These are phyloP conservation scores for Zasmidium cellare DNA, from an alignment of 2,329 filamentous ascomycete species.

Conservation along the genomic window DNA sequence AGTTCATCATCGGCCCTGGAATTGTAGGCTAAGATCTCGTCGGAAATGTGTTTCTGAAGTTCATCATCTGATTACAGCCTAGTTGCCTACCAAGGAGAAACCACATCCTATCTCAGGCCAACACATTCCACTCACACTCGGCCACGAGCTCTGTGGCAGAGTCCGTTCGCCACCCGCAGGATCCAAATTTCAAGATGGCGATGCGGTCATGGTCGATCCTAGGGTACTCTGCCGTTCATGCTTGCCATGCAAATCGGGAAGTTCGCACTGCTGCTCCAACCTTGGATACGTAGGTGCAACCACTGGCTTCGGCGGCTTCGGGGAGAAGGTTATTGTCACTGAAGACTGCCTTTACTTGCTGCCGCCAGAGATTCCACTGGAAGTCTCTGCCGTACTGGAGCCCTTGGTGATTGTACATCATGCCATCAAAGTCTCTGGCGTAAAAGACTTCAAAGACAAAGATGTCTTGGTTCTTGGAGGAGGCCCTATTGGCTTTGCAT, in stretches of 20 bases:
- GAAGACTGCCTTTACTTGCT: constrained; percentile 16
- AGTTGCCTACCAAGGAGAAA: constrained; percentile 7
- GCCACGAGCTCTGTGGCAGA: constrained; percentile 28
- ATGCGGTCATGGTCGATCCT: constrained; percentile 27
- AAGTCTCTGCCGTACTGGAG: constrained; percentile 25
- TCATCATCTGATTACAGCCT: too few relatives aligned
- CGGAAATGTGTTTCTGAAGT: too few relatives aligned
- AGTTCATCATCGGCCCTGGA: constrained; percentile 23
- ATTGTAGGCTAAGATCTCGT: too few relatives aligned
- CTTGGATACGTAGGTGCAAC: constrained; percentile 24
- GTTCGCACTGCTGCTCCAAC: constrained; percentile 17
- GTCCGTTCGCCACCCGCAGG: constrained; percentile 15
- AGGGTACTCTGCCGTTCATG: constrained; percentile 22
- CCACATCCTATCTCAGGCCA: constrained; percentile 7
- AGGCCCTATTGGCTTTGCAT: constrained; percentile 25
- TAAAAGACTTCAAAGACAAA: constrained; percentile 14
- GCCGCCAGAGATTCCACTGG: constrained; percentile 18
- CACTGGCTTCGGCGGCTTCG: constrained; percentile 24
- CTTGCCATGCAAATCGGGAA: constrained; percentile 15
- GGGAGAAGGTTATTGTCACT: constrained; percentile 17
- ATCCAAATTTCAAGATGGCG: constrained; percentile 17
- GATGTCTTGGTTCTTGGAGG: constrained; percentile 25
- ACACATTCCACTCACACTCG: constrained; percentile 15
- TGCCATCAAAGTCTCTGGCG: constrained; percentile 20
- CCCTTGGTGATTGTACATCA: constrained; percentile 24